Evolutionary conservation across 352 stramenopile species (phyloP), one percentile per base, ranked within the genome.

Genomic region (Globisporangium cylindrosporum): DNA sequence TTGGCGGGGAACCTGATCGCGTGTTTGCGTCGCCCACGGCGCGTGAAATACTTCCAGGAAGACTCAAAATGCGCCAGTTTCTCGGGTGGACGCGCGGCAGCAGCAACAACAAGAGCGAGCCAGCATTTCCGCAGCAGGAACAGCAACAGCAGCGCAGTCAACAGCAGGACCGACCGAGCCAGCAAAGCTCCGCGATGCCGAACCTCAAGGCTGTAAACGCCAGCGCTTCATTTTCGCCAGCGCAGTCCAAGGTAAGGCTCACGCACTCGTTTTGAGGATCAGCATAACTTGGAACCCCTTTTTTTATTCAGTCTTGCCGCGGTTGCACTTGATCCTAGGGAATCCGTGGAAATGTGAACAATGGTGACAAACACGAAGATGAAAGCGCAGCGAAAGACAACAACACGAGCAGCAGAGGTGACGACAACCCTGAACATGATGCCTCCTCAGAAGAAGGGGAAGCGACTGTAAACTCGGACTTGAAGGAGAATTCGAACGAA

Each of bases 41-140:
- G 22, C 74, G 60, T 29, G 74, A 83, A 20, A 68, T 79, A 25
- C 69, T 71, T 1, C 68, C 69, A 18, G 58, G 66, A 22, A 57
- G 73, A 15, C 74, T 81, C 68, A 84, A 84, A 66, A 81, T 85
- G 69, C 80, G 76, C 2, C 73, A 85, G 49, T 55, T 87, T 29
- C 64, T 86, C 6, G 66, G 68, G 22, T 86, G 77, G 78, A 75
- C 71, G 36, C 65, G 68, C 34, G 59, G 64, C 22, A 73, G 74
- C 55, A 77, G 72, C 57, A 77, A 71, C 43, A 63, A 53, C 49
- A 62, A 59, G 10, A 69, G 57, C 34, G 70, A 64, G 48, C 62
- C 70, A 6, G 48, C 27, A 14, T 76, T 68, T 54, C 32, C 59
- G 49, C 36, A 65, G 61, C 27, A 77, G 53, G 38, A 74, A 41